Conservation (phyloP, 148 eudicot species). For the Vaccinium macrocarpon region DNA sequence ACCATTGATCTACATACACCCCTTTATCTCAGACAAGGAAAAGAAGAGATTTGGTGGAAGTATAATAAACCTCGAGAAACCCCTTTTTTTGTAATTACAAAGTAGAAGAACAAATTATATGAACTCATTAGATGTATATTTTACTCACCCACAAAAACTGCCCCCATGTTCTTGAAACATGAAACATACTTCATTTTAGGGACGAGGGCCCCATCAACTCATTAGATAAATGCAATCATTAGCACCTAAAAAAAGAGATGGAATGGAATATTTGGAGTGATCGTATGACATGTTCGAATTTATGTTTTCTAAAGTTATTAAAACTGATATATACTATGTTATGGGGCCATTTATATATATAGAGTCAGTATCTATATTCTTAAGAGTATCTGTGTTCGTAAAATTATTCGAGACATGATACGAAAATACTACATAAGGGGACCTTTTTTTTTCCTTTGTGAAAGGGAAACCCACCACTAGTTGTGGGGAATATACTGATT, state of each 20-base stretch:
- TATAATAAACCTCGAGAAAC: neutral
- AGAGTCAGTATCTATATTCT: neutral
- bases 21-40: constrained; percentile 12
- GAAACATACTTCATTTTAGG: constrained; percentile 4
- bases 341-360: neutral
- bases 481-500: constrained; percentile 22
- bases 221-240: too few species aligned
- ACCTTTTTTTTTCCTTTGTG: constrained; percentile 9
- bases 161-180: constrained; percentile 12
- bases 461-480: constrained; percentile 31
- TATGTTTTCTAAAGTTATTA: too few species aligned
- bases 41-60: neutral
- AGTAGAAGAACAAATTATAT: neutral
- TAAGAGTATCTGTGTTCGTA: neutral
- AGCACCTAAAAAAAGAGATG: too few species aligned
- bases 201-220: neutral
- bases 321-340: neutral
- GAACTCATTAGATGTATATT: neutral
- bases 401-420: neutral
- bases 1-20: constrained; percentile 11
- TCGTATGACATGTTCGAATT: too few species aligned
- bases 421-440: neutral
- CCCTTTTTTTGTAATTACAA: neutral
- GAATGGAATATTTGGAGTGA: too few species aligned
- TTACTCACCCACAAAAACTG: constrained; percentile 13